Base-by-base conservation (phyloP, 1,284 basidiomycete genomes). In the Porogramme epimiltina region DNA sequence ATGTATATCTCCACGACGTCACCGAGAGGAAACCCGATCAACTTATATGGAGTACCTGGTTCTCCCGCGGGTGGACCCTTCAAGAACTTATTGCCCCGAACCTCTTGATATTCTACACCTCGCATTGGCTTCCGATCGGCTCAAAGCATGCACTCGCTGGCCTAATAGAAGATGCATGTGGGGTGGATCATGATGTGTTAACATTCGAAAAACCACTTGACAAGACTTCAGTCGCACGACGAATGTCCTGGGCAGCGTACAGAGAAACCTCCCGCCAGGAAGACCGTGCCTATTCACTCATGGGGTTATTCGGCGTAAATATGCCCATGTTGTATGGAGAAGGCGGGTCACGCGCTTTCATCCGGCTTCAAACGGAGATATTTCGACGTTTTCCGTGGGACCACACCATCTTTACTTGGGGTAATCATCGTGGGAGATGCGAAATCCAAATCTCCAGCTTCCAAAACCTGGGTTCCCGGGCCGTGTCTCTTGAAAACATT, bases 1-100 rank as follows among this genome's bases (percentile, higher is more conserved):
- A 46, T 19, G 45, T 31, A 22, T 45, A 23, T 24, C 44, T 45
- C 2, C 9, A 45, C 31, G 44, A 45, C 20, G 33, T 45, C 44
- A 20, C 22, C 16, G 19, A 26, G 18, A 16, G 15, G 9, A 28
- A 13, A 16, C 22, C 16, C 9, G 28, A 31, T 31, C 10, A n/a
- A 5, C n/a, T 37, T 16, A 8, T 8, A 8, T 6, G n/a, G 6
- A 37, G 34, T 18, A 16, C 5, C 5, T 37, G 34, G 34, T 37
- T 37, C 34, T 16, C 10, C 10, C 34, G 34, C 34, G 34, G 34
- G 8, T 37, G 34, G 34, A 37, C 34, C 5, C 34, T 37, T 13
- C 34, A 37, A 37, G 34, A 37, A 18, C 34, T 37, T 16, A 37
- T 37, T n/a, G 34, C 34, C 5, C 34, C 34, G 6, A 13, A 6